Base-by-base conservation (phyloP, 2,329 filamentous ascomycete species). In the Cucurbitaria berberidis region DNA sequence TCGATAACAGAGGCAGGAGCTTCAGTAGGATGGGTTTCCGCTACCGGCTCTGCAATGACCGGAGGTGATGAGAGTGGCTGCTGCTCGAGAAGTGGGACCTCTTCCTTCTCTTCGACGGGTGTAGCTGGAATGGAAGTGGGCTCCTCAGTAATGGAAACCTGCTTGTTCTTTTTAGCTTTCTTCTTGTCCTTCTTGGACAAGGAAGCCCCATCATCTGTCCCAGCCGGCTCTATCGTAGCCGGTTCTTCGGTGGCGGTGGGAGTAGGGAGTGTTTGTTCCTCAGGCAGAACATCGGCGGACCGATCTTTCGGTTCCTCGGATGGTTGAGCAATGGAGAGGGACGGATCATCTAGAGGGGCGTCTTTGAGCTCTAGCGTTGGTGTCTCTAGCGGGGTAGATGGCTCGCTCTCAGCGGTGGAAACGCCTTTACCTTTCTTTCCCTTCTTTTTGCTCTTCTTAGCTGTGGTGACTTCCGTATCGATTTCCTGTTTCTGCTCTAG, bases 171-270 rank as follows among this genome's bases (percentile, higher is more conserved):
- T 51, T 63, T 63, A 1, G 42, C 44, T 35, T 79, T 76, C 52
- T 82, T 81, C 59, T 81, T 82, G 13, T 75, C 77, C 55, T 80
- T 82, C 57, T 78, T 76, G 45, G 76, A 62, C 4, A 51, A 18
- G n/a, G 56, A 24, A 9, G 47, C 36, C 3, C 54, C 18, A 5
- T 21, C 34, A 5, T 48, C 48, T 9, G 48, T 46, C 4, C 57
- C 39, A 35, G n/a, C 27, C 32, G 32, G 11, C 24, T 42, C 39
- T 27, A 45, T 40, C 39, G 13, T n/a, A 15, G 13, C 30, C 16
- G 30, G 13, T 3, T 34, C 30, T 16, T 34, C 30, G 13, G 27
- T 26, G 3, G 22, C 15, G 13, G 16, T 35, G 32, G 32, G 32
- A 15, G 32, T 18, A 22, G 40, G 10, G 2, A 9, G 19, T 27